A percentile compares a stretch with the other conserved stretches of the same genome.
phyloP scores from a whole-genome alignment of 345 rosid genomes.

The Bretschneidera sinensis region DNA sequence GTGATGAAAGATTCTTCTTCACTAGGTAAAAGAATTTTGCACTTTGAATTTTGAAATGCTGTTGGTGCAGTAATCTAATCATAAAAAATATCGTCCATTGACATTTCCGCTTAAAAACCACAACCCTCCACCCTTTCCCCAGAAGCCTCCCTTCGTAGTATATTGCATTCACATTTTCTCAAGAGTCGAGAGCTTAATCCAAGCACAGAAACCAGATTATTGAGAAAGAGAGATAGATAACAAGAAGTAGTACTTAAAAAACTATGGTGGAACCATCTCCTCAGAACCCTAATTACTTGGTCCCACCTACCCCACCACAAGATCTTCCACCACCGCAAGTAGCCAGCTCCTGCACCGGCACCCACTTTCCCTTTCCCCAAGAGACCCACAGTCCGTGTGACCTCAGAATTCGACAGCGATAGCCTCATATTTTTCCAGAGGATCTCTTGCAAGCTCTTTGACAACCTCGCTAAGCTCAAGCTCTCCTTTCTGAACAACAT shows the following conservation, averaged over 20 bases:
- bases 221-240: constrained; percentile 10
- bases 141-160: too few species aligned
- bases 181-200: too few species aligned
- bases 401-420: constrained; percentile 91
- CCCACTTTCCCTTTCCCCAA: constrained; percentile 29
- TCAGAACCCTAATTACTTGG: constrained; percentile 27
- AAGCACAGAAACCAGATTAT: not conserved
- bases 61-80: too few species aligned
- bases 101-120: too few species aligned
- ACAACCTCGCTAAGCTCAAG: constrained; percentile 75
- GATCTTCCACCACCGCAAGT: constrained; percentile 23
- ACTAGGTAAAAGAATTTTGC: too few species aligned
- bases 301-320: constrained; percentile 13
- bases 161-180: too few species aligned
- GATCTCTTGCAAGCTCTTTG: constrained; percentile 77
- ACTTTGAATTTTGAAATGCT: too few species aligned
- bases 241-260: too few species aligned
- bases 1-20: too few species aligned
- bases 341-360: too few species aligned
- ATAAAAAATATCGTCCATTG: too few species aligned
- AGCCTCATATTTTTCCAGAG: constrained; percentile 64
- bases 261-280: constrained; percentile 42
- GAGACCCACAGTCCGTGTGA: constrained; percentile 61
- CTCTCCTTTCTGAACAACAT: constrained; percentile 57
- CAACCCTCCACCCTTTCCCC: too few species aligned